Conservation (phyloP, 768 basidiomycete species). For the Suillus hirtellus region DNA sequence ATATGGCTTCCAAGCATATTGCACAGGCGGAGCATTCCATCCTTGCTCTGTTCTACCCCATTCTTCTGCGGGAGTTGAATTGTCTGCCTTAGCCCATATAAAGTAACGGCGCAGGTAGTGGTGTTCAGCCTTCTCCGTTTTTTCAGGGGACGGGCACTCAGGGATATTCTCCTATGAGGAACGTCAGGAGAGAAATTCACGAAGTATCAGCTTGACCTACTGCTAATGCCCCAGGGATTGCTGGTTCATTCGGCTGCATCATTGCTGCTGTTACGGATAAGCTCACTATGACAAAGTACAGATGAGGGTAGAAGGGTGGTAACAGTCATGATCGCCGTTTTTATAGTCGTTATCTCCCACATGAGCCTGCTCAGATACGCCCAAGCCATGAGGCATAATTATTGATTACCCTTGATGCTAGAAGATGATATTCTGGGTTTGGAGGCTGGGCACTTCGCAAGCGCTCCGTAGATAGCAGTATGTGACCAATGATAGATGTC, state of each 20-base stretch:
- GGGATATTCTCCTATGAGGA: background rate
- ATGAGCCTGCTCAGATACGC: conserved; percentile 1
- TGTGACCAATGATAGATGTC: background rate
- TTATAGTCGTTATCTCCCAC: conserved; percentile 3
- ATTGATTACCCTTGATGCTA: background rate
- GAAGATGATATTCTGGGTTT: background rate
- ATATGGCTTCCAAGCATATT: conserved; percentile 19
- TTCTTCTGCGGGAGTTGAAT: background rate
- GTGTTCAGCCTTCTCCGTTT: conserved; percentile 9
- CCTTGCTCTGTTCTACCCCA: background rate
- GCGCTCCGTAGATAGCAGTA: background rate
- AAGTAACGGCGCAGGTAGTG: conserved; percentile 12
- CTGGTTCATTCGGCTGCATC: conserved; percentile 1
- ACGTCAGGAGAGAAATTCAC: background rate
- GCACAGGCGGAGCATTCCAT: background rate
- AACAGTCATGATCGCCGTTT: background rate
- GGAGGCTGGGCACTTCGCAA: background rate
- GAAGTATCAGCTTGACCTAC: background rate
- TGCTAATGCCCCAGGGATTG: conserved; percentile 3
- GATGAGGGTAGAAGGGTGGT: background rate
- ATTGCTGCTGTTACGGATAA: background rate
- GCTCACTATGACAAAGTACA: background rate
- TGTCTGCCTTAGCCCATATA: background rate
- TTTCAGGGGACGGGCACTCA: background rate
- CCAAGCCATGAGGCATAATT: background rate